phyloP scores from a whole-genome alignment of 192 early-diverging fungal species.

The Coemansia sp. region DNA sequence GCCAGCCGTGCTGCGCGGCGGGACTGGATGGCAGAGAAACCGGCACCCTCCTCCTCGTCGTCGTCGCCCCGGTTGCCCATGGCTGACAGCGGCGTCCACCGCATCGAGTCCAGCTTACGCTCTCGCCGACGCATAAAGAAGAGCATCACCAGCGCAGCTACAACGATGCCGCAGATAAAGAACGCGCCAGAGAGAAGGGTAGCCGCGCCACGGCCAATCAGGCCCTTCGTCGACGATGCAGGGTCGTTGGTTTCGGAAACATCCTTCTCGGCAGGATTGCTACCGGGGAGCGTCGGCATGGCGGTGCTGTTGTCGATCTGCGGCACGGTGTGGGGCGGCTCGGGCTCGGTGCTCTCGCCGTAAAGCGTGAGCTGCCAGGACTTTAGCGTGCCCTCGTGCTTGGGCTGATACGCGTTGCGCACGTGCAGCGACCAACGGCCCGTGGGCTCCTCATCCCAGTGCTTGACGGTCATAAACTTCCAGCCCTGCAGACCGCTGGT shows the following conservation, averaged over 20 bases:
- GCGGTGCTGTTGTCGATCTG: neutral
- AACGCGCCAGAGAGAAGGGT: conserved; percentile 16
- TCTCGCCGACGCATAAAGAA: conserved; percentile 38
- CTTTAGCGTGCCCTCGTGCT: conserved; percentile 56
- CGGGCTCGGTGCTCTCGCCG: conserved; percentile 58
- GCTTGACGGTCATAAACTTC: conserved; percentile 96
- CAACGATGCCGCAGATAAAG: conserved; percentile 22
- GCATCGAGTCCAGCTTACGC: conserved; percentile 30
- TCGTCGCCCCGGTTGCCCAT: conserved; percentile 11
- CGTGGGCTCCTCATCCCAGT: conserved; percentile 91
- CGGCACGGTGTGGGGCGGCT: conserved; percentile 18
- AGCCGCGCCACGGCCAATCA: conserved; percentile 13
- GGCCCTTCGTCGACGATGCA: neutral
- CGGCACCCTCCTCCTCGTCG: conserved; percentile 20
- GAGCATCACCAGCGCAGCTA: conserved; percentile 32
- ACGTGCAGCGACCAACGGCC: conserved; percentile 80
- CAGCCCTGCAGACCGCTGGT: conserved; percentile 74
- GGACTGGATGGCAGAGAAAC: neutral
- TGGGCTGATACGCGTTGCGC: conserved; percentile 59
- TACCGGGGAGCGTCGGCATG: neutral
- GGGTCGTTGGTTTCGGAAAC: too few species aligned
- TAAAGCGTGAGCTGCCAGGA: conserved; percentile 70
- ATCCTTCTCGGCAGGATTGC: neutral
- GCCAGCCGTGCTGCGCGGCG: neutral
- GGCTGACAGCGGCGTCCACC: conserved; percentile 36